These are phyloP conservation scores for Auriculariales sp. DNA, from an alignment of 768 basidiomycete species.

Conservation along the genomic window DNA sequence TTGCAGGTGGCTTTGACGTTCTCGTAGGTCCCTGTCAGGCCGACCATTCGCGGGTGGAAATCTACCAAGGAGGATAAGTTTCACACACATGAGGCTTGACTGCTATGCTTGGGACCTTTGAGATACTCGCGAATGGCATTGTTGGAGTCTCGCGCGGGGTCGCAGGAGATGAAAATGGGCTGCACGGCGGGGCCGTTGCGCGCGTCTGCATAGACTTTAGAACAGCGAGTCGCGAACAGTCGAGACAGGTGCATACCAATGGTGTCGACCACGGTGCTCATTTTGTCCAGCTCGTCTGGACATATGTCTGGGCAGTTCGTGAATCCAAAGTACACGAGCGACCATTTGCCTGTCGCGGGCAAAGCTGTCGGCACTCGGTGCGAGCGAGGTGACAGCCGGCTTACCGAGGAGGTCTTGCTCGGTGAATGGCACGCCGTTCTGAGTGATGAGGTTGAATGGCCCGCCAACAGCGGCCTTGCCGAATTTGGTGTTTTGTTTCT, in stretches of 20 bases:
- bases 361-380: slow-evolving; percentile 7
- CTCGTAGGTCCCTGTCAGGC: slow-evolving; percentile 77
- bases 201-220: slow-evolving; percentile 33
- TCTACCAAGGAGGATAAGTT: slow-evolving; percentile 55
- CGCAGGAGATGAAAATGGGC: slow-evolving; percentile 91
- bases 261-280: slow-evolving; percentile 57
- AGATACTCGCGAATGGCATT: slow-evolving; percentile 28
- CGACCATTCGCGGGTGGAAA: slow-evolving; percentile 83
- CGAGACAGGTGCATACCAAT: slow-evolving; percentile 39
- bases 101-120: slow-evolving; percentile 13
- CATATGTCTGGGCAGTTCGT: slow-evolving; percentile 99
- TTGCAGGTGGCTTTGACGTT: slow-evolving; percentile 82
- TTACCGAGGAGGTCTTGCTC: slow-evolving; percentile 75
- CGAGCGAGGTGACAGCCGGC: slow-evolving; percentile 43
- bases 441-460: slow-evolving; percentile 63
- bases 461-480: slow-evolving; percentile 87
- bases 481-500: slow-evolving; percentile 52
- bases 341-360: background rate
- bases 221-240: background rate
- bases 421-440: slow-evolving; percentile 57
- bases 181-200: slow-evolving; percentile 52
- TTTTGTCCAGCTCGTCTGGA: slow-evolving; percentile 94
- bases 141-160: slow-evolving; percentile 80
- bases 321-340: slow-evolving; percentile 89
- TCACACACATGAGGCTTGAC: background rate